These are phyloP conservation scores for Waitea zeae DNA, from an alignment of 1,284 basidiomycete species.

Conservation along the genomic window DNA sequence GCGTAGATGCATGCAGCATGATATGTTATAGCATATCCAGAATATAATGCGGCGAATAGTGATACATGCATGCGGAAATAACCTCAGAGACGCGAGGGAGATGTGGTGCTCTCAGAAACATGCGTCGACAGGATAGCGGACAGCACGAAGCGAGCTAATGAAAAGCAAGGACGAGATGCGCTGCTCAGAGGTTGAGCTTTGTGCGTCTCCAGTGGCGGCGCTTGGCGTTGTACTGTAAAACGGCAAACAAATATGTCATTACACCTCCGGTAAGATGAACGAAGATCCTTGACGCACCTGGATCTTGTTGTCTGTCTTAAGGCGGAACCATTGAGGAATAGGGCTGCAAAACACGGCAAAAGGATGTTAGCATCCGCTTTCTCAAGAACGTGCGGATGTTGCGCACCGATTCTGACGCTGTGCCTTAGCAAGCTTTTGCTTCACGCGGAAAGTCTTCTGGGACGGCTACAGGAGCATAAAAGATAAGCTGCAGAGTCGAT, in stretches of 20 bases:
- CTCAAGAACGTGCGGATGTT: background rate
- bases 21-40: no score
- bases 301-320: slow-evolving; percentile 92
- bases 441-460: slow-evolving; percentile 94
- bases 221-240: slow-evolving; percentile 84
- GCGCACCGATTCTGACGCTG: slow-evolving; percentile 86
- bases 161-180: no score
- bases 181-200: slow-evolving; percentile 80
- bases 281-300: slow-evolving; percentile 70
- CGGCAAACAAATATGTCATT: no score
- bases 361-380: slow-evolving; percentile 5
- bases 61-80: no score
- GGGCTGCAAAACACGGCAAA: slow-evolving; percentile 32
- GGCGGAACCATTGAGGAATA: slow-evolving; percentile 96
- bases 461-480: slow-evolving; percentile 58
- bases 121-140: no score
- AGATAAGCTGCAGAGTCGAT: background rate
- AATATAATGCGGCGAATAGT: no score
- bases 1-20: no score
- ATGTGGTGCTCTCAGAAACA: no score
- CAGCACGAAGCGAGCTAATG: no score
- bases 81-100: no score
- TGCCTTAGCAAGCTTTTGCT: slow-evolving; percentile 95
- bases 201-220: slow-evolving; percentile 90
- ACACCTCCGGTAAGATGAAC: no score